Base-by-base conservation (phyloP, 345 rosid species). In the Laguncularia racemosa region DNA sequence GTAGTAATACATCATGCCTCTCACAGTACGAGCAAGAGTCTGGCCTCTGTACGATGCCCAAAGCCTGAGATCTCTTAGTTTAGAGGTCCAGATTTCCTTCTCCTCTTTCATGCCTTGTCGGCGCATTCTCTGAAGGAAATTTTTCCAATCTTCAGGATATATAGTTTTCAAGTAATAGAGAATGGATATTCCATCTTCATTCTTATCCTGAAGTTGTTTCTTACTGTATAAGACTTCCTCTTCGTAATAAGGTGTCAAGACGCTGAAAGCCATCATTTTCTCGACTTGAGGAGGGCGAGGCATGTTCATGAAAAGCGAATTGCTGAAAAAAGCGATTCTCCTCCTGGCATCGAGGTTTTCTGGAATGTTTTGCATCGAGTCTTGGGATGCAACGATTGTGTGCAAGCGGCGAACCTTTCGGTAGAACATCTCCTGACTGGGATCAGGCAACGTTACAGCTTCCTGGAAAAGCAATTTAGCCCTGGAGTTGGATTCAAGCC, bases 41-140 rank as follows among this genome's bases (percentile, higher is more conserved):
- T 88, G 92, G 72, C 98, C 98, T 74, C 96, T 81, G 78, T 84
- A 86, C 46, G 96, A 91, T 46, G 89, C 96, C 96, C 95, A 91
- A 64, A 82, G 92, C 83, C 90, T 75, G 63, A 91, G 79, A 58
- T 91, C 96, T 70, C 81, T 86, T 71, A 83, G 56, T 79, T 71
- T 88, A 52, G 75, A 74, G 20, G 81, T 78, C 83, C 80, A 78
- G 50, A 88, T 66, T 64, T 91, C 90, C 18, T 53, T 64, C 46
- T 75, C 89, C 53, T 78, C 76, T 56, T 56, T 70, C 79, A 84
- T 81, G 55, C 96, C 95, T 67, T 86, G 91, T 54, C 87, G 70
- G 16, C 64, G 88, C 95, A 91, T 82, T 75, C 98, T 82, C 72
- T 91, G 88, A 58, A 82, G 69, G 23, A 91, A 91, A 63, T 84